Base-by-base conservation (phyloP, 371 early-diverging fungal species). In the Batrachochytrium dendrobatidis region DNA sequence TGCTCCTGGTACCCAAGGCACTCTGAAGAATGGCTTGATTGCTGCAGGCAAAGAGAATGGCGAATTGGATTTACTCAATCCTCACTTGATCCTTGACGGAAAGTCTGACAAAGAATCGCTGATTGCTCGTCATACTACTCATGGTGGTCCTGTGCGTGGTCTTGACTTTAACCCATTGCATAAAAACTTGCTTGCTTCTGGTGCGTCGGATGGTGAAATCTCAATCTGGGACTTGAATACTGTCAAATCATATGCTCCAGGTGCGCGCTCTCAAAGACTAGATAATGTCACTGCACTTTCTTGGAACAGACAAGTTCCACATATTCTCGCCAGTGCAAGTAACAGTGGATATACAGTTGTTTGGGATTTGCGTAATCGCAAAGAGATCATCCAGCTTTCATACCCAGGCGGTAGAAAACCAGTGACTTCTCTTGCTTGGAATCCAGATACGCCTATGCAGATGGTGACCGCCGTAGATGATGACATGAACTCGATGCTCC, bases 31-130 rank as follows among this genome's bases (percentile, higher is more conserved):
- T 54, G 95, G 98, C 59, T 74, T 94, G 12, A 75, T 98, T 60
- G 98, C 91, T 5, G 94, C 94, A 61, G 98, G 96, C 53, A 82
- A 94, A 83, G 96, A 95, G 70, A 92, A 87, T 72, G 95, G 95
- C 43, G 89, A 91, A 60, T 74, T 98, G 34, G 79, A 82, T 49
- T 73, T 96, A 32, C 95, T 92, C 92, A 83, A 93, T 73, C 87
- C 95, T 10, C 66, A 78, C 35, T 80, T 82, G 26, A 85, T 95
- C 52, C 65, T 94, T 0, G 66, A 68, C 35, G 60, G 61, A 15
- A 45, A 60, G 3, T n/a, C 55, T 6, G 43, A 49, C 31, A 64
- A 57, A 25, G 31, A 15, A 28, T 32, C 67, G 2, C 66, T 88
- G 32, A 73, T 92, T 44, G 76, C 87, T 54, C 69, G 80, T 33